A percentile compares a stretch with the other conserved stretches of the same genome.
These are phyloP conservation scores for Pseudogymnoascus sp. DNA, from an alignment of 2,329 filamentous ascomycete genomes.

Conservation along the genomic window DNA sequence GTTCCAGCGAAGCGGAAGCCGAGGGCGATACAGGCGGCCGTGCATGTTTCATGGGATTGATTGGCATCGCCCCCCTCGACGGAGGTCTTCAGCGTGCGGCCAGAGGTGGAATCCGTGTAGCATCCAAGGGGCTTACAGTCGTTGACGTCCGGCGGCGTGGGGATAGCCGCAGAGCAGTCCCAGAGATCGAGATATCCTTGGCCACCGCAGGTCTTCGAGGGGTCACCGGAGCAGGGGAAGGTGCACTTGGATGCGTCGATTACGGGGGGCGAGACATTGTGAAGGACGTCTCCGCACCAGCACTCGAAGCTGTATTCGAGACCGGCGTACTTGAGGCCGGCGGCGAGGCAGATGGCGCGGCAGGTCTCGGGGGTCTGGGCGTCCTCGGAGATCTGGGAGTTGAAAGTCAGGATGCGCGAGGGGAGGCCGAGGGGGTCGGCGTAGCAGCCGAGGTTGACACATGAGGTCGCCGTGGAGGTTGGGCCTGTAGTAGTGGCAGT, in stretches of 20 bases:
- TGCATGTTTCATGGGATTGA: neutral
- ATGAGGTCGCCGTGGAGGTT: conserved; percentile 23
- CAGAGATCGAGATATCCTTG: conserved; percentile 12
- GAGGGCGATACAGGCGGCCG: neutral
- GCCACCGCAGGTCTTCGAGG: conserved; percentile 13
- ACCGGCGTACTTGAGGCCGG: conserved; percentile 31
- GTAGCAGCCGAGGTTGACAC: conserved; percentile 9
- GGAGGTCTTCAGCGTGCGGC: neutral
- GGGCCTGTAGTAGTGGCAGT: conserved; percentile 8
- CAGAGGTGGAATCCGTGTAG: conserved; percentile 1
- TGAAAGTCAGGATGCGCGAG: neutral
- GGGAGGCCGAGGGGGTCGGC: conserved; percentile 16
- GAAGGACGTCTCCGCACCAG: conserved; percentile 5
- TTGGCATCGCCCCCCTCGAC: neutral
- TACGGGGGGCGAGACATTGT: neutral
- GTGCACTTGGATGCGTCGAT: conserved; percentile 12
- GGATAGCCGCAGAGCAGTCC: neutral
- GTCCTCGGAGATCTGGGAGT: neutral
- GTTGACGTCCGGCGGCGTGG: neutral
- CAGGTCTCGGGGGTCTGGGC: conserved; percentile 32
- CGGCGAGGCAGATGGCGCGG: conserved; percentile 38
- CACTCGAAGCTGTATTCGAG: conserved; percentile 21
- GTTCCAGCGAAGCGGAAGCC: neutral
- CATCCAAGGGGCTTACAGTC: neutral
- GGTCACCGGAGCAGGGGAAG: conserved; percentile 13